Conservation (phyloP, 2,329 filamentous ascomycete genomes). For the Colletotrichum sojae region DNA sequence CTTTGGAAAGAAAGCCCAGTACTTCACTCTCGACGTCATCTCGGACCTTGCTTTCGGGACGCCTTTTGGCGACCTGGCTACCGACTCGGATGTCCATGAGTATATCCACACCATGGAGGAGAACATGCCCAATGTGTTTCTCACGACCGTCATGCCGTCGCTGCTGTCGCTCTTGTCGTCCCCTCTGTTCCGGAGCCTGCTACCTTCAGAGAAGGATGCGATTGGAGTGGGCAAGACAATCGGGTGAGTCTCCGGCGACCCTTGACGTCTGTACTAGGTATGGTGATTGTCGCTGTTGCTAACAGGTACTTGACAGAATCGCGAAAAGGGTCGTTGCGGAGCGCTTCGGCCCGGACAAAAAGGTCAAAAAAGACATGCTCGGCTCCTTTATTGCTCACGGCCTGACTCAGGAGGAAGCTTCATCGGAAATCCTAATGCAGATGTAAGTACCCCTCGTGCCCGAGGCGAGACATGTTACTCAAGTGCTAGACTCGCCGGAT, state of each 20-base stretch:
- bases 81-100: conserved; percentile 61
- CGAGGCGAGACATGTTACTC: conserved; percentile 46
- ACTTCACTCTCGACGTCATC: conserved; percentile 69
- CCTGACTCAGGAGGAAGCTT: conserved; percentile 53
- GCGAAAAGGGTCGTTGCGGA: conserved; percentile 61
- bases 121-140: conserved; percentile 60
- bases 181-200: conserved; percentile 55
- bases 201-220: conserved; percentile 57
- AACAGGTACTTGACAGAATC: conserved; percentile 46
- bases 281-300: conserved; percentile 42
- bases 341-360: conserved; percentile 59
- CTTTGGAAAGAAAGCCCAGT: conserved; percentile 62
- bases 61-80: conserved; percentile 61
- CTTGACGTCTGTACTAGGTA: background rate
- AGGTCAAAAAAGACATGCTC: conserved; percentile 66
- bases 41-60: conserved; percentile 65
- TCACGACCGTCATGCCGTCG: conserved; percentile 59
- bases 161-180: conserved; percentile 57
- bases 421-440: conserved; percentile 61
- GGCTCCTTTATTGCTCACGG: conserved; percentile 58
- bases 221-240: conserved; percentile 59
- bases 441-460: conserved; percentile 58
- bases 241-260: conserved; percentile 53
- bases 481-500: conserved; percentile 63
- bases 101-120: conserved; percentile 61